phyloP scores from a whole-genome alignment of 2,329 filamentous ascomycete species.

The Biscogniauxia mediterranea region DNA sequence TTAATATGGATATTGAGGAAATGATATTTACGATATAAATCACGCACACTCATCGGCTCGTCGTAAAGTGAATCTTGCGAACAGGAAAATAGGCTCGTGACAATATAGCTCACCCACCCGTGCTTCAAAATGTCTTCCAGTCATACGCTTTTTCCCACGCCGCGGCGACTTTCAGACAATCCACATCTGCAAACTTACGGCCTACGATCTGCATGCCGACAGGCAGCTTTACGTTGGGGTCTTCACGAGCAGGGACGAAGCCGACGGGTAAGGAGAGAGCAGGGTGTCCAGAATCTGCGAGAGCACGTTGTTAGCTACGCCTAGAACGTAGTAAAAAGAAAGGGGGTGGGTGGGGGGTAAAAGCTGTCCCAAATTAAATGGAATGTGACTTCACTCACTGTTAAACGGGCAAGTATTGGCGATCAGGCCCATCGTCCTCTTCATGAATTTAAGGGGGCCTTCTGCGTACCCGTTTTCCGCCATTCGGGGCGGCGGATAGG shows the following conservation, averaged over 20 bases:
- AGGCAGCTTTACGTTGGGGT: conserved; percentile 26
- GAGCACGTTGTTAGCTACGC: not conserved
- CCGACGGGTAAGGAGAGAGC: conserved; percentile 30
- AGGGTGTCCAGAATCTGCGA: conserved; percentile 27
- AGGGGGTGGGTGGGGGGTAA: not conserved
- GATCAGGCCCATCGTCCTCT: conserved; percentile 15
- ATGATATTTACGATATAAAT: not conserved
- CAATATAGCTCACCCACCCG: no score
- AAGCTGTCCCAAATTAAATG: no score
- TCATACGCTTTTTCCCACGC: conserved; percentile 31
- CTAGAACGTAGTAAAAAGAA: not conserved
- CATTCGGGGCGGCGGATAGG: conserved; percentile 17
- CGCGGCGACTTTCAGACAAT: conserved; percentile 27
- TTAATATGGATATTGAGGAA: not conserved
- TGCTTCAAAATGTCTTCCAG: conserved; percentile 21
- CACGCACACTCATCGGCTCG: not conserved
- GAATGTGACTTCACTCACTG: conserved; percentile 13
- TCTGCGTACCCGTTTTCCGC: conserved; percentile 14
- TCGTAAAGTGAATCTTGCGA: no score
- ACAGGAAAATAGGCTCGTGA: no score
- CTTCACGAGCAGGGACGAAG: conserved; percentile 27
- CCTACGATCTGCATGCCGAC: conserved; percentile 31
- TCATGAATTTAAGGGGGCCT: conserved; percentile 16
- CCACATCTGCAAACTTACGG: conserved; percentile 25
- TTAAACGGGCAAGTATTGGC: conserved; percentile 26